Base-by-base conservation (phyloP, 331 rosid species). In the Quercus phellos region DNA sequence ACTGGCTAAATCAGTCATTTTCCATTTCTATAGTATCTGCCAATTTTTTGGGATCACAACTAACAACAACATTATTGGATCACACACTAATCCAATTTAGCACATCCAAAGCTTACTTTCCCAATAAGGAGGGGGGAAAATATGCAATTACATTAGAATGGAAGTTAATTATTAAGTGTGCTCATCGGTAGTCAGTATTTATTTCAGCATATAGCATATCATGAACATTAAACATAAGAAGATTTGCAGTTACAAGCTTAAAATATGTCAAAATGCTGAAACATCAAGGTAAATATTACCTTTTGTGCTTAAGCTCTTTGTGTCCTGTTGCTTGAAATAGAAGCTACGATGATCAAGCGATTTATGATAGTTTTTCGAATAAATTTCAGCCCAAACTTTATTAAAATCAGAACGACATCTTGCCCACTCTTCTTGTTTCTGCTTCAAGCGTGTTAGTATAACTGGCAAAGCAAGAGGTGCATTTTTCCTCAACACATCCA, bases 271-370 rank as follows among this genome's bases (percentile, higher is more conserved):
- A 17, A 16, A 74, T 58, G 59, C 27, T 32, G 51, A 76, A 71
- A 74, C 26, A 75, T 71, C 30, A 29, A 61, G 66, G 43, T 50
- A 56, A 50, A 68, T 34, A 21, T 80, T 87, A 95, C 99, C 99
- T 88, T 95, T 95, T 58, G 96, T 90, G 86, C 99, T 95, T 89
- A 90, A 84, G 85, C 97, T 91, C 83, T 91, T 95, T 24, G 97
- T 79, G 81, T 95, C 99, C 73, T 95, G 98, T 80, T 95, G 99
- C 93, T 93, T 95, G 85, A 95, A 95, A 87, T 95, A 95, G 87
- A 95, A 95, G 89, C 99, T 95, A 51, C 96, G 99, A 83, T 95
- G 99, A 81, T 95, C 98, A 80, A 95, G 99, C 56, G 98, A 93
- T 83, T 93, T 95, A 84, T 95, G 99, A 88, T 95, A 90, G 84